Evolutionary conservation across 176 grass and related monocot genomes (phyloP).

Genomic region (Pontederia paniculata): DNA sequence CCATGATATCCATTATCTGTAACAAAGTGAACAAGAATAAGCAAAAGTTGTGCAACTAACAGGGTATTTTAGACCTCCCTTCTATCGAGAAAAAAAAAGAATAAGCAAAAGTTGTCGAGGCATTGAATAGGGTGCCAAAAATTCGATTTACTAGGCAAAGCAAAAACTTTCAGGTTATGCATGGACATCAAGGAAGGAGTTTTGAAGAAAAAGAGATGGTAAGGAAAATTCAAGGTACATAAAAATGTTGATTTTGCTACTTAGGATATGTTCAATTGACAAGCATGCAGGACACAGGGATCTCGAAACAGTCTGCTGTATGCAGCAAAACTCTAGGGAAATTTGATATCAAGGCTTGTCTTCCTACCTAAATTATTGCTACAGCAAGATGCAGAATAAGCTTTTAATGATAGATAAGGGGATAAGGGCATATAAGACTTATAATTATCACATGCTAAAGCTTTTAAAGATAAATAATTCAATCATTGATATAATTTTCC

Average conservation of each 20-base stretch:
- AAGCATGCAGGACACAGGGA: not conserved
- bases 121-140: too few species aligned
- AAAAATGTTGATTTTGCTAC: not conserved
- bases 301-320: too few species aligned
- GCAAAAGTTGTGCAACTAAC: slow-evolving; percentile 13
- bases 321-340: too few species aligned
- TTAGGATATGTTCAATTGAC: not conserved
- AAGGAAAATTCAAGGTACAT: not conserved
- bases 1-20: slow-evolving; percentile 72
- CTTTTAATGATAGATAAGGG: too few species aligned
- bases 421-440: not conserved
- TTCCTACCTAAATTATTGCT: too few species aligned
- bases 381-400: too few species aligned
- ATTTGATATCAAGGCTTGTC: too few species aligned
- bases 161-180: not conserved
- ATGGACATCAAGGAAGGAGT: not conserved
- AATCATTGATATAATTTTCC: not conserved
- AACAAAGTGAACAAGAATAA: slow-evolving; percentile 9
- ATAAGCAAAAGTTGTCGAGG: not conserved
- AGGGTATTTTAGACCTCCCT: not conserved
- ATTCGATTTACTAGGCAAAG: not conserved
- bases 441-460: not conserved
- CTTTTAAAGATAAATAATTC: not conserved
- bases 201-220: not conserved
- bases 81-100: not conserved